Conservation (phyloP, 768 basidiomycete genomes). For the Bullera alba region DNA sequence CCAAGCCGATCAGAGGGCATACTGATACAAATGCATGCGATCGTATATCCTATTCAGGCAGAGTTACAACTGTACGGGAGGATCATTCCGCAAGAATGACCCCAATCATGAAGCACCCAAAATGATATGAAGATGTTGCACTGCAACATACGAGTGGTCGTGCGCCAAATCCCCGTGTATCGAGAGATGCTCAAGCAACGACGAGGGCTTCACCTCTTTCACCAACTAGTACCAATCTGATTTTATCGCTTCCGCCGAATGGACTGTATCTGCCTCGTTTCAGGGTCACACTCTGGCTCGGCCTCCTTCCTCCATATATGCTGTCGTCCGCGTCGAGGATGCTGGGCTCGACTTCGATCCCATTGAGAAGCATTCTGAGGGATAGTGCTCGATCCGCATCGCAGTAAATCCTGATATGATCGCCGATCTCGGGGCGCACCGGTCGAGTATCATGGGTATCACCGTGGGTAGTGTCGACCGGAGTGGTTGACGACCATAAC, state of each 20-base stretch:
- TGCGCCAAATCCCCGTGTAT: too few relatives aligned
- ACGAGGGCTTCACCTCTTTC: conserved; percentile 34
- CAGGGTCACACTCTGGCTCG: neutral
- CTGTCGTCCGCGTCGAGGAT: neutral
- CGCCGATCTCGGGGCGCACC: conserved; percentile 21
- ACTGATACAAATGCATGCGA: too few relatives aligned
- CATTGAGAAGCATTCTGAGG: conserved; percentile 27
- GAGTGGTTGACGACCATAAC: neutral
- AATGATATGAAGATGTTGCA: too few relatives aligned
- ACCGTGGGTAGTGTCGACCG: neutral
- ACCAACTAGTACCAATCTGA: conserved; percentile 27
- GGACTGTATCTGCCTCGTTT: neutral
- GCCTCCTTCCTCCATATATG: neutral
- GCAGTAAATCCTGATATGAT: conserved; percentile 37
- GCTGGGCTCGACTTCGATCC: conserved; percentile 11
- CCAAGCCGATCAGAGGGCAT: too few relatives aligned
- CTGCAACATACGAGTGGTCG: too few relatives aligned
- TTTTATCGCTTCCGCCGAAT: conserved; percentile 15
- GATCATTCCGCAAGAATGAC: too few relatives aligned
- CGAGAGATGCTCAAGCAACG: conserved; percentile 20
- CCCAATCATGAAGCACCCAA: too few relatives aligned
- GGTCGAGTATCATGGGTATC: neutral
- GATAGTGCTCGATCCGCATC: conserved; percentile 19
- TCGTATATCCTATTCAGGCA: too few relatives aligned
- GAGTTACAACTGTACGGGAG: too few relatives aligned